A percentile compares a stretch with the other conserved stretches of the same genome.
Conservation (phyloP, 2,329 filamentous ascomycete genomes). For the Pestalotiopsis sp. region DNA sequence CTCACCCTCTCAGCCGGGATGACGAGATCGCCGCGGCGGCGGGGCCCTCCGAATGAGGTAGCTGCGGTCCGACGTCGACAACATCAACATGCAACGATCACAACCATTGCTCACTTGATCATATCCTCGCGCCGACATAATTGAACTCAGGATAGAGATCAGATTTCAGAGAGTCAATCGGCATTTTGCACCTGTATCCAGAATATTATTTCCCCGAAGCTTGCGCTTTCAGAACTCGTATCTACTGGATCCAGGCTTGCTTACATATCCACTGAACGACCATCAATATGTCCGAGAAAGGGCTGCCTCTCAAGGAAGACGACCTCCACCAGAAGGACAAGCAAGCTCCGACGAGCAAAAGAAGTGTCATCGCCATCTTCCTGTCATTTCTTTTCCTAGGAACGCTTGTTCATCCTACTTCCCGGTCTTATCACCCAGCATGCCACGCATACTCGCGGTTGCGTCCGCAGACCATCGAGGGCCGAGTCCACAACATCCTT, state of each 20-base stretch:
- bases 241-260: neutral
- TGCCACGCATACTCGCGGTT: slow-evolving; percentile 26
- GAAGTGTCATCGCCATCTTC: slow-evolving; percentile 20
- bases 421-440: slow-evolving; percentile 24
- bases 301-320: neutral
- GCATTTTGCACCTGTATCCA: neutral
- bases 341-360: slow-evolving; percentile 18
- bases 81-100: neutral
- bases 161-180: no score
- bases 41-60: slow-evolving; percentile 8
- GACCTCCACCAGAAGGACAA: slow-evolving; percentile 13
- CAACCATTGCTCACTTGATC: neutral
- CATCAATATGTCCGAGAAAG: slow-evolving; percentile 14
- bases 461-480: slow-evolving; percentile 39
- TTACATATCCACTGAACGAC: slow-evolving; percentile 8
- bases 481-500: slow-evolving; percentile 49
- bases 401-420: slow-evolving; percentile 26
- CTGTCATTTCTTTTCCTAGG: slow-evolving; percentile 25
- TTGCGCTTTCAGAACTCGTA: neutral
- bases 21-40: neutral
- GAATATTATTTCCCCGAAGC: neutral
- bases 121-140: neutral
- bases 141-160: neutral
- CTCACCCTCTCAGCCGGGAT: neutral
- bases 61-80: neutral